phyloP scores from a whole-genome alignment of 2,329 filamentous ascomycete genomes.

The Fusarium scirpi region DNA sequence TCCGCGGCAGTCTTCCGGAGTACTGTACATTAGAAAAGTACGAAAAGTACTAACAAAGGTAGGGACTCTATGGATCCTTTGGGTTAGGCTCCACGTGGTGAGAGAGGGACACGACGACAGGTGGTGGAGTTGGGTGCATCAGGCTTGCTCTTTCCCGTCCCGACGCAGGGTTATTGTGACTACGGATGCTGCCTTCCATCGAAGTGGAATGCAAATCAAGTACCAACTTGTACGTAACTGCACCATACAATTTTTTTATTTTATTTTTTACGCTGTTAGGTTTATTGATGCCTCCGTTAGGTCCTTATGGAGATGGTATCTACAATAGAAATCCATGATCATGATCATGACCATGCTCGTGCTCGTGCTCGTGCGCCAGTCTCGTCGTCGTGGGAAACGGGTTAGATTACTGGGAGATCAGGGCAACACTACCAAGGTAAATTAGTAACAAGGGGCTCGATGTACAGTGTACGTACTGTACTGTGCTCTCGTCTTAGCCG shows the following conservation, averaged over 20 bases:
- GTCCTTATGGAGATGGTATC: not conserved
- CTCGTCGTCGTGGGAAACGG: slow-evolving; percentile 1
- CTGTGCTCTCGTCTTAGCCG: slow-evolving; percentile 6
- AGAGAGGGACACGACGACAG: slow-evolving; percentile 33
- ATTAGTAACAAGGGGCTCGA: not conserved
- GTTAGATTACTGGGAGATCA: slow-evolving; percentile 19
- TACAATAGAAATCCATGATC: not conserved
- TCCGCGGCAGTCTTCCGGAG: slow-evolving; percentile 48
- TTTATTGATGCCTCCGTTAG: not conserved
- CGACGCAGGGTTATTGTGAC: no score
- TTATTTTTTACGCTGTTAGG: not conserved
- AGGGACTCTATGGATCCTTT: slow-evolving; percentile 38
- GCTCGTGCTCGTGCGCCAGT: slow-evolving; percentile 12
- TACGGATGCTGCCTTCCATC: not conserved
- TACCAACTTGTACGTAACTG: not conserved
- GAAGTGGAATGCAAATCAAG: slow-evolving; percentile 20
- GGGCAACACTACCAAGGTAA: slow-evolving; percentile 8
- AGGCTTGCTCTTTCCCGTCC: not conserved
- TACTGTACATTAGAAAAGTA: not conserved
- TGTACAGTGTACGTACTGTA: not conserved
- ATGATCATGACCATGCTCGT: not conserved
- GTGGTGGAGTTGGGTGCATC: slow-evolving; percentile 30
- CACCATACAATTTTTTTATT: no score
- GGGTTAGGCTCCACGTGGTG: slow-evolving; percentile 47
- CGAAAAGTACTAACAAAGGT: not conserved